These are phyloP conservation scores for Solanum clarkiae DNA, from an alignment of 257 asterid genomes.

Conservation along the genomic window DNA sequence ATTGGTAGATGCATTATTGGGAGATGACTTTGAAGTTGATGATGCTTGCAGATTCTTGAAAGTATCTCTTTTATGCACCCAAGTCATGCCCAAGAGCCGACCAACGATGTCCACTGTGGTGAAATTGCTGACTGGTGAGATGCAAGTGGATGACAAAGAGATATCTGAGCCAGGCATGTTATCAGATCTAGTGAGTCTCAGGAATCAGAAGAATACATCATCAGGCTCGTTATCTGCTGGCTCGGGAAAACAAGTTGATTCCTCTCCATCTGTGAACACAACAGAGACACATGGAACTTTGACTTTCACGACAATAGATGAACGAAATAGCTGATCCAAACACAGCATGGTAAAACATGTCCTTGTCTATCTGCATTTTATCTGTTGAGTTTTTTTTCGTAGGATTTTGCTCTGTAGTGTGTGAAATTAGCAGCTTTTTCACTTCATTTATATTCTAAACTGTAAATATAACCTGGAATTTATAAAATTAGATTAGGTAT, in stretches of 20 bases:
- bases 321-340: constrained; percentile 30
- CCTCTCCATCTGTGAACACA: constrained; percentile 22
- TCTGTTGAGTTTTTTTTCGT: not conserved
- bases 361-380: not conserved
- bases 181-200: constrained; percentile 21
- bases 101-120: constrained; percentile 57
- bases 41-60: constrained; percentile 54
- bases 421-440: not conserved
- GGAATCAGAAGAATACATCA: constrained; percentile 7
- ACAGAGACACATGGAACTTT: constrained; percentile 36
- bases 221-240: constrained; percentile 6
- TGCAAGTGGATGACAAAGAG: constrained; percentile 17
- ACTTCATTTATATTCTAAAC: not conserved
- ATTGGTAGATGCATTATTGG: constrained; percentile 39
- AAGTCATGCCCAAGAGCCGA: constrained; percentile 43
- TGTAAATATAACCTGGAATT: not conserved
- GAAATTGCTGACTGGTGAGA: constrained; percentile 52
- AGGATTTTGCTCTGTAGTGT: not conserved
- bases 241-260: constrained; percentile 19
- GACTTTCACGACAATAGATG: constrained; percentile 49
- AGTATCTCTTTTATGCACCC: constrained; percentile 61
- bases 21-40: constrained; percentile 13
- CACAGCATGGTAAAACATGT: not conserved
- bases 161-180: constrained; percentile 45
- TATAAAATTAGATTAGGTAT: not conserved